These are phyloP conservation scores for Asclepias syriaca DNA, from an alignment of 257 asterid species.

Conservation along the genomic window DNA sequence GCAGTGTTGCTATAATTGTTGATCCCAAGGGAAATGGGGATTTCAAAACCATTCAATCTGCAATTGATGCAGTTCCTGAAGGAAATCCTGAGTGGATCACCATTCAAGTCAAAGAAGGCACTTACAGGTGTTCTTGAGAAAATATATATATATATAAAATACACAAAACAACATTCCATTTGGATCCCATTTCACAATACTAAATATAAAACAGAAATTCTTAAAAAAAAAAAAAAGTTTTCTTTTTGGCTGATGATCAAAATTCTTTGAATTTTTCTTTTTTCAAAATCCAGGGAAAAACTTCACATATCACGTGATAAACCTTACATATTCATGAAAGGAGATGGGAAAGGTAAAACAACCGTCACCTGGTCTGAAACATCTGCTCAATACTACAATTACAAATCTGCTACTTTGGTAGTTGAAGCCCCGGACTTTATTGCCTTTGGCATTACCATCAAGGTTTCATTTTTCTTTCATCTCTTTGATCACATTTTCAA, in stretches of 20 bases:
- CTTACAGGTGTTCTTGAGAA: constrained; percentile 45
- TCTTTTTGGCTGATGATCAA: neutral
- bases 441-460: constrained; percentile 79
- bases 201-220: neutral
- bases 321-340: constrained; percentile 72
- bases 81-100: constrained; percentile 63
- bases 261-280: neutral
- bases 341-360: constrained; percentile 64
- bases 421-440: constrained; percentile 66
- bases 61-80: constrained; percentile 61
- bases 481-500: neutral
- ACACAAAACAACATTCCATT: too few relatives aligned
- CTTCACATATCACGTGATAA: constrained; percentile 52
- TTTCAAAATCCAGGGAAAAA: constrained; percentile 47
- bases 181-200: neutral
- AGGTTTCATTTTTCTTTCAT: constrained; percentile 36
- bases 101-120: constrained; percentile 60
- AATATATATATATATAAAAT: too few relatives aligned
- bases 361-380: constrained; percentile 50
- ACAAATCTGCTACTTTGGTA: constrained; percentile 54
- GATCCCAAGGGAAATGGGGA: constrained; percentile 61
- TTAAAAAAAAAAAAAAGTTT: neutral
- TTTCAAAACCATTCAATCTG: constrained; percentile 58
- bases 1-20: constrained; percentile 39
- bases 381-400: constrained; percentile 27